Evolutionary conservation across 805 yeast genomes (phyloP), one percentile per base, ranked within the genome.

Genomic region (Limtongozyma cylindracea): DNA sequence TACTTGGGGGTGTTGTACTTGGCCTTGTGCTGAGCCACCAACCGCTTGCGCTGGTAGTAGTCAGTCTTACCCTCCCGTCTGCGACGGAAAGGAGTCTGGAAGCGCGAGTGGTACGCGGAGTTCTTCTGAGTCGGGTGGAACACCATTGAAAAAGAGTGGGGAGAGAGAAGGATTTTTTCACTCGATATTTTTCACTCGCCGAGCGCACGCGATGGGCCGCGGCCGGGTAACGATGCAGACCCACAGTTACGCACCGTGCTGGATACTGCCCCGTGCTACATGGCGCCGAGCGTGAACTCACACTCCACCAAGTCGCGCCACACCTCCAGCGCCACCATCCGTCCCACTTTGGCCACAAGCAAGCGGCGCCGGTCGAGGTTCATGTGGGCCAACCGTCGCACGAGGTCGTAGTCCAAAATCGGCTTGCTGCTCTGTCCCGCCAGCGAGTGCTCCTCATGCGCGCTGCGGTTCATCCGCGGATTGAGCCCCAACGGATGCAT

Each of bases 61-160:
- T 88, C 98, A 53, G 98, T 88, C 71, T 88, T 88, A 65, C 98
- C 98, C 65, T 88, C 95, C 56, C 91, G 77, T 74, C 98, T 77
- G 71, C 98, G 82, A 61, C 98, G 80, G 93, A 82, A 88, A 39
- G 96, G 95, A 56, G 98, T 88, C 68, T 88, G 98, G 92, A 69
- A 88, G 58, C 98, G 82, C 51, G 95, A 80, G 68, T 68, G 77
- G 84, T 88, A 88, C 40, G 95, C 84, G 48, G 91, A 69, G 51
- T 65, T 58, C 70, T 80, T 78, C 39, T 44, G 26, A 33, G 25
- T 48, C 6, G 61, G 64, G 45, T 55, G 56, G 78, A 77, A 77
- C 45, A 64, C 63, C 92, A 77, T 77, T n/a, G n/a, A n/a, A n/a
- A n/a, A n/a, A n/a, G n/a, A n/a, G n/a, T n/a, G n/a, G n/a, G n/a